Percentiles rank a stretch among this genome's conserved stretches.
Evolutionary conservation across 371 early-diverging fungal genomes (phyloP).

Genomic region (Mortierella sp.): DNA sequence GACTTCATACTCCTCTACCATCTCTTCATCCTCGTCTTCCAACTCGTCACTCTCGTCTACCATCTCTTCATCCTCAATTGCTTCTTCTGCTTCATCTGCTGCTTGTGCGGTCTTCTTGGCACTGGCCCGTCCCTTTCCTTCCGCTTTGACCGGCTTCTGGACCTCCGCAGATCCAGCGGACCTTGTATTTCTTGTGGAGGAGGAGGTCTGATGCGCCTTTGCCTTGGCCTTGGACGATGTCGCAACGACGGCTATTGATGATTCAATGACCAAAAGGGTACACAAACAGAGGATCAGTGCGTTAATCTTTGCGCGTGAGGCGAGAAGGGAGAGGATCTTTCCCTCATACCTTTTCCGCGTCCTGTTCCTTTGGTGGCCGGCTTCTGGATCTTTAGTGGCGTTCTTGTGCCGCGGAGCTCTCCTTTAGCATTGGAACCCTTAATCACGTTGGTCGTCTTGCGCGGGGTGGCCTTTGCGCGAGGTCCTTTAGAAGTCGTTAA

Average conservation of each 20-base stretch:
- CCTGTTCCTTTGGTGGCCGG: too few relatives aligned
- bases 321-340: too few relatives aligned
- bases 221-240: not conserved
- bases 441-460: too few relatives aligned
- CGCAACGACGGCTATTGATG: not conserved
- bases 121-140: not conserved
- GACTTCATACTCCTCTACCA: constrained; percentile 24
- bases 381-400: not conserved
- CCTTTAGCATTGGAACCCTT: too few relatives aligned
- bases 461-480: too few relatives aligned
- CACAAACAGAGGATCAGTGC: too few relatives aligned
- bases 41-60: not conserved
- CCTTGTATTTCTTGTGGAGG: too few relatives aligned
- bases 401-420: not conserved
- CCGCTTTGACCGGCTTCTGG: not conserved
- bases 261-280: too few relatives aligned
- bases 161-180: not conserved
- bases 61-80: not conserved
- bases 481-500: too few relatives aligned
- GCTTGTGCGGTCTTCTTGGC: not conserved
- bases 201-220: too few relatives aligned
- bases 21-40: not conserved
- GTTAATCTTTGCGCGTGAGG: too few relatives aligned
- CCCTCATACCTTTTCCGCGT: too few relatives aligned
- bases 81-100: not conserved